Conservation (phyloP, 106 monocot species). For the Agapanthus africanus region DNA sequence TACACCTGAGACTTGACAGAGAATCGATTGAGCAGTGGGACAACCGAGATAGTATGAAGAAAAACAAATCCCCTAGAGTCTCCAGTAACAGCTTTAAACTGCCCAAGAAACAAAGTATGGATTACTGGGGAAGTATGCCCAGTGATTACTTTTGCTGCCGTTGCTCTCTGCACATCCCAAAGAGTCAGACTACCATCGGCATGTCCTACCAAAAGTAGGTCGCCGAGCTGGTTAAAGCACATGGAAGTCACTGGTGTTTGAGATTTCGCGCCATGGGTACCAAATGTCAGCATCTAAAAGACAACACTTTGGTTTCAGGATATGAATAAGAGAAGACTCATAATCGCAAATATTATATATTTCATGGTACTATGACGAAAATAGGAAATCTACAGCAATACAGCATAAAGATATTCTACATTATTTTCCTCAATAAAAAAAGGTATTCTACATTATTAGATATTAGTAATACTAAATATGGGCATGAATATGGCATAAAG, state of each 20-base stretch:
- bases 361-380: no score
- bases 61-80: constrained; percentile 85
- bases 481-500: background rate
- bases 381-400: no score
- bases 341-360: background rate
- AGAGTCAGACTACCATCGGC: constrained; percentile 81
- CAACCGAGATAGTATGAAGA: constrained; percentile 73
- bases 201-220: constrained; percentile 90
- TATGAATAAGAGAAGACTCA: constrained; percentile 8
- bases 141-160: constrained; percentile 55
- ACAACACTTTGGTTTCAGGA: constrained; percentile 8
- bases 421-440: background rate
- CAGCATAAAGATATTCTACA: no score
- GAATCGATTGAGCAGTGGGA: constrained; percentile 72
- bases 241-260: constrained; percentile 74
- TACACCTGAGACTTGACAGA: constrained; percentile 77
- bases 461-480: background rate
- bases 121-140: constrained; percentile 77
- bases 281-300: constrained; percentile 67
- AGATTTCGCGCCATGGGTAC: constrained; percentile 68
- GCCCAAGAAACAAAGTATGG: constrained; percentile 76
- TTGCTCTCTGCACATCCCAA: constrained; percentile 85
- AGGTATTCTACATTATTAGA: background rate
- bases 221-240: constrained; percentile 95
- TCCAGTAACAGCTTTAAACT: constrained; percentile 86